A percentile compares a stretch with the other conserved stretches of the same genome.
phyloP scores from a whole-genome alignment of 2,329 filamentous ascomycete genomes.

The Aspergillus piperis region DNA sequence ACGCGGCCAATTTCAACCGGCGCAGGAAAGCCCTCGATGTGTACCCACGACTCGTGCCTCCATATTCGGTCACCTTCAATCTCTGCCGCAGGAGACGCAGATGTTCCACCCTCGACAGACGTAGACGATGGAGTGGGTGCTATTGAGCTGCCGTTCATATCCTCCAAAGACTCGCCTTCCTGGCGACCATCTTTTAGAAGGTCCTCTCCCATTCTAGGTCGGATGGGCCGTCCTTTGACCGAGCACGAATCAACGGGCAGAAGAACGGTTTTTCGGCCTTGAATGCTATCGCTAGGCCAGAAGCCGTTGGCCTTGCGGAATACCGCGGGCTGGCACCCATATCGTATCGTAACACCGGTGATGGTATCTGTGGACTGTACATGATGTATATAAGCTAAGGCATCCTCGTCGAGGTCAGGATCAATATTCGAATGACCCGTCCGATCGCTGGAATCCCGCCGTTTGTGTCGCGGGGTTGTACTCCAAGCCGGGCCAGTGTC shows the following conservation, averaged over 20 bases:
- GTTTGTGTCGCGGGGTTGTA: conserved; percentile 44
- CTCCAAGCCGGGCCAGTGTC: conserved; percentile 43
- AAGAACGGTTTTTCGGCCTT: conserved; percentile 76
- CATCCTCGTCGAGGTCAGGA: conserved; percentile 66
- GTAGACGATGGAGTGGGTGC: conserved; percentile 22
- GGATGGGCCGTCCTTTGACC: conserved; percentile 68
- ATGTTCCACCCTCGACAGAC: conserved; percentile 9
- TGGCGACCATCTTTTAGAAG: conserved; percentile 28
- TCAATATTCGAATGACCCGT: conserved; percentile 29
- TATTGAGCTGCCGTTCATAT: conserved; percentile 38
- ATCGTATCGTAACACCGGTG: conserved; percentile 85
- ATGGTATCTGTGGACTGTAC: conserved; percentile 83
- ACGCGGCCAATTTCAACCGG: conserved; percentile 86
- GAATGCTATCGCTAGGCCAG: conserved; percentile 91
- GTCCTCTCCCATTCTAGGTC: conserved; percentile 31
- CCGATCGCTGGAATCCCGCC: conserved; percentile 47
- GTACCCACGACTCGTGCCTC: conserved; percentile 88
- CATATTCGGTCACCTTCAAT: conserved; percentile 68
- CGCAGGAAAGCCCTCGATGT: conserved; percentile 68
- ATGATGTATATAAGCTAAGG: conserved; percentile 86
- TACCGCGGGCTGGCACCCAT: conserved; percentile 79
- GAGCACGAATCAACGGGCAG: conserved; percentile 89
- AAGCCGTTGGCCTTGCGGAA: conserved; percentile 88
- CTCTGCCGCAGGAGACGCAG: conserved; percentile 29
- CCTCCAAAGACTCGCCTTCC: conserved; percentile 30